Conservation (phyloP, 1,284 basidiomycete genomes). For the Boletus calvinii region DNA sequence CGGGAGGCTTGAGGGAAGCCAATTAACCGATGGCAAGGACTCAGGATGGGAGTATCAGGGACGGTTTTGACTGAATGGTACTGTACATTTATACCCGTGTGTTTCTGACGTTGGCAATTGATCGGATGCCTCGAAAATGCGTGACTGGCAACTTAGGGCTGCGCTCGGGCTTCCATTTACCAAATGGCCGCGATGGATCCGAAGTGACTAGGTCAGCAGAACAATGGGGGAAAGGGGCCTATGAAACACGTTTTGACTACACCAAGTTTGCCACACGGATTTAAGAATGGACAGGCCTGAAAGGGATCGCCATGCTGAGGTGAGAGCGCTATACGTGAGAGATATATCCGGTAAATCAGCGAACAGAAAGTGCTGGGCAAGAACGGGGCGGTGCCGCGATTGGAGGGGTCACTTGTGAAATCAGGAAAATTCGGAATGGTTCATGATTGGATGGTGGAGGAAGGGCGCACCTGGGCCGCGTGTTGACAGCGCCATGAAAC, state of each 20-base stretch:
- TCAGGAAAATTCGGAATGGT: slow-evolving; percentile 20
- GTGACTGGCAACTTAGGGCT: slow-evolving; percentile 27
- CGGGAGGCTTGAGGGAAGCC: slow-evolving; percentile 17
- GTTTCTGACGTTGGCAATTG: slow-evolving; percentile 31
- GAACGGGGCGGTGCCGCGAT: slow-evolving; percentile 27
- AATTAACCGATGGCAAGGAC: slow-evolving; percentile 20
- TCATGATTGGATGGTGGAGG: slow-evolving; percentile 23
- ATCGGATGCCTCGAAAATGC: slow-evolving; percentile 32
- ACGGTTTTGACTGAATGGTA: slow-evolving; percentile 20
- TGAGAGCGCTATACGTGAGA: slow-evolving; percentile 10
- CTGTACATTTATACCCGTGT: slow-evolving; percentile 34
- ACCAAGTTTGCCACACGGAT: slow-evolving; percentile 13
- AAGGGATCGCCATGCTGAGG: slow-evolving; percentile 24
- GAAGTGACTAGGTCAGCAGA: slow-evolving; percentile 23
- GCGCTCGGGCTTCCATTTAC: slow-evolving; percentile 34
- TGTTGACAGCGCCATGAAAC: slow-evolving; percentile 37
- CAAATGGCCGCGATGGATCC: slow-evolving; percentile 33
- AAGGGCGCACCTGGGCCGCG: slow-evolving; percentile 32
- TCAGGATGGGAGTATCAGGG: slow-evolving; percentile 30
- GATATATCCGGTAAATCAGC: slow-evolving; percentile 38
- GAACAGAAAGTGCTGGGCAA: slow-evolving; percentile 6
- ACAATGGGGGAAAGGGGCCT: slow-evolving; percentile 27
- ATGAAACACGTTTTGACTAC: slow-evolving; percentile 36
- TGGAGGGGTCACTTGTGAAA: slow-evolving; percentile 18
- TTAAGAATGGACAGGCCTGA: slow-evolving; percentile 29